Evolutionary conservation across 1,284 basidiomycete species (phyloP).

Genomic region (Boletellus dicymbophilus): DNA sequence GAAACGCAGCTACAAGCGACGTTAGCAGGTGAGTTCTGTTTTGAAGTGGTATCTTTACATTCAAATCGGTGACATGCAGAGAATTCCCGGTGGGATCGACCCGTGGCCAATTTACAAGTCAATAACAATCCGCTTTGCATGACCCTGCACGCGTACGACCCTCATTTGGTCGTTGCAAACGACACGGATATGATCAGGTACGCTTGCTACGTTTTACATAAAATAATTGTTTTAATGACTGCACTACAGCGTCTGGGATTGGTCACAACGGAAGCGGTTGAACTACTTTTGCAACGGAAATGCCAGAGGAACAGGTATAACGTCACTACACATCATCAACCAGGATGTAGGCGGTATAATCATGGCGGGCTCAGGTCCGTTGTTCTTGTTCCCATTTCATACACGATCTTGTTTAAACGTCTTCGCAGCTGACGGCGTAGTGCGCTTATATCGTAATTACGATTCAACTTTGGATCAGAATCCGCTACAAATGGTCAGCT

Average conservation of each 20-base stretch:
- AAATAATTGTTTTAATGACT: background rate
- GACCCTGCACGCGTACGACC: conserved; percentile 92
- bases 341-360: conserved; percentile 94
- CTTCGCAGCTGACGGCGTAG: conserved; percentile 80
- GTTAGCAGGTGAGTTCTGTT: conserved; percentile 63
- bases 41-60: background rate
- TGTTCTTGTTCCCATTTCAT: background rate
- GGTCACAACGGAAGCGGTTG: conserved; percentile 80
- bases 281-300: conserved; percentile 92
- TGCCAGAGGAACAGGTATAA: conserved; percentile 80
- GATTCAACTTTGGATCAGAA: conserved; percentile 64
- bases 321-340: conserved; percentile 93
- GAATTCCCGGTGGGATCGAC: conserved; percentile 75
- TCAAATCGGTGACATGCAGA: conserved; percentile 34
- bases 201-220: conserved; percentile 25
- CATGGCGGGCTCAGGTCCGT: conserved; percentile 82
- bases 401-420: conserved; percentile 1
- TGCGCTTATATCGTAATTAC: conserved; percentile 93
- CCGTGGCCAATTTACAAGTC: conserved; percentile 75
- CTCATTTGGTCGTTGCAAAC: conserved; percentile 85
- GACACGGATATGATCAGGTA: conserved; percentile 88
- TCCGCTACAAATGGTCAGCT: conserved; percentile 85
- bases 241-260: conserved; percentile 84
- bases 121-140: conserved; percentile 75
- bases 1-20: conserved; percentile 73